Conservation (phyloP, 805 yeast species). For the Monosporozyma yasuniensis region DNA sequence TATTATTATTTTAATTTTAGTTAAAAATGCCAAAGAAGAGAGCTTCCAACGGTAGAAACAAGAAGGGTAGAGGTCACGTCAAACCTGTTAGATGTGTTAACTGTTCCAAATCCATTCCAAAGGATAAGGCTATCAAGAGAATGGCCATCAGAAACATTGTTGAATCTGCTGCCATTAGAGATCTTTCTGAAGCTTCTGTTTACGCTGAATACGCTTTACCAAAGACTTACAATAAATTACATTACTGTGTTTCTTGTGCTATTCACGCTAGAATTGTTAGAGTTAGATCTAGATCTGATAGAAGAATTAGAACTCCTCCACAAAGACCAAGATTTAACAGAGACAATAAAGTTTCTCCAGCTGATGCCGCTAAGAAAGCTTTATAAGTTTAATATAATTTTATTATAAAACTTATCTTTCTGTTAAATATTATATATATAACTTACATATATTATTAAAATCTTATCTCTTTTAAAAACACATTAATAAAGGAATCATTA, state of each 20-base stretch:
- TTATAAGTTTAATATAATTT: slow-evolving; percentile 30
- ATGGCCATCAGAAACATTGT: slow-evolving; percentile 99
- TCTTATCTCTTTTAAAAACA: background rate
- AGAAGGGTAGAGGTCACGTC: slow-evolving; percentile 99
- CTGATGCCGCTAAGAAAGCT: slow-evolving; percentile 95
- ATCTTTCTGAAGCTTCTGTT: slow-evolving; percentile 98
- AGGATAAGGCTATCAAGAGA: slow-evolving; percentile 99
- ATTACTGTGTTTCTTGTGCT: slow-evolving; percentile 99
- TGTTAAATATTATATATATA: background rate
- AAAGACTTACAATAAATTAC: slow-evolving; percentile 98
- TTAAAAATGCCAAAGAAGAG: slow-evolving; percentile 98
- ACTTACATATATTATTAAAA: background rate
- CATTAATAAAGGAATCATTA: background rate
- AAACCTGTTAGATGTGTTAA: slow-evolving; percentile 99
- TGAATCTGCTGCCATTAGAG: slow-evolving; percentile 99
- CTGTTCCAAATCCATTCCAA: slow-evolving; percentile 99
- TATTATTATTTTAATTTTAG: background rate
- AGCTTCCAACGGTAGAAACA: slow-evolving; percentile 99
- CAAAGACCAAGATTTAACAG: slow-evolving; percentile 97
- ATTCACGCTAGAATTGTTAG: slow-evolving; percentile 99
- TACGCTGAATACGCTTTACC: slow-evolving; percentile 99
- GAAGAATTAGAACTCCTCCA: slow-evolving; percentile 99
- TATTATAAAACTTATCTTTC: background rate
- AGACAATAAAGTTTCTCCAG: slow-evolving; percentile 93
- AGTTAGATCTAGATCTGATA: slow-evolving; percentile 98